These are phyloP conservation scores for Phytophthora foliorum DNA, from an alignment of 352 stramenopile species.

Conservation along the genomic window DNA sequence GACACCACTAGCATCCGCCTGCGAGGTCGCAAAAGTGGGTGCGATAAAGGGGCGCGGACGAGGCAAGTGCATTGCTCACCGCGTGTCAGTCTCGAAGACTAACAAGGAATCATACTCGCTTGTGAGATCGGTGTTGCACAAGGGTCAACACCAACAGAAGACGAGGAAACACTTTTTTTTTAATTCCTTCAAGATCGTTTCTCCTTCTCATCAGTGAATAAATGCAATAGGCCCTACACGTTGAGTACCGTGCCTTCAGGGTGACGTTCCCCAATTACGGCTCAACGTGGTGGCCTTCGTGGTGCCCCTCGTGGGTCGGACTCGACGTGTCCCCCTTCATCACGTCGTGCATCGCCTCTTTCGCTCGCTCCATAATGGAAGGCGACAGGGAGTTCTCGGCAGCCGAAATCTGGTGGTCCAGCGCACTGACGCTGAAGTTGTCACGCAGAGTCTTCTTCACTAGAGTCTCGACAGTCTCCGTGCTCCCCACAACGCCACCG, in stretches of 20 bases:
- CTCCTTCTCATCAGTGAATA: neutral
- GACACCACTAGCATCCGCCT: too few species aligned
- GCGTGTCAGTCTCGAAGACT: constrained; percentile 7
- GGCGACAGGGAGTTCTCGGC: constrained; percentile 35
- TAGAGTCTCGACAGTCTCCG: constrained; percentile 38
- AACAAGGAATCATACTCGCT: neutral
- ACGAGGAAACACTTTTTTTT: neutral
- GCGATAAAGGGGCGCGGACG: too few species aligned
- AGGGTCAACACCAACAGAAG: neutral
- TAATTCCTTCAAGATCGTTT: neutral
- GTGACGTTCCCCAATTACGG: neutral
- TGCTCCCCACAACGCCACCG: constrained; percentile 25
- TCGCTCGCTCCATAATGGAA: constrained; percentile 40
- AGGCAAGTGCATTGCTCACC: too few species aligned
- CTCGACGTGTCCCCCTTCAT: constrained; percentile 37
- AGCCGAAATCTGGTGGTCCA: constrained; percentile 35
- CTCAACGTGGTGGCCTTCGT: constrained; percentile 24
- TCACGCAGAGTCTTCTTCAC: constrained; percentile 34
- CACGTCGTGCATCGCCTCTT: constrained; percentile 39
- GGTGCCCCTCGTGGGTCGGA: constrained; percentile 2
- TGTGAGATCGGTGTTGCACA: neutral
- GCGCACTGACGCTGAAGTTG: constrained; percentile 32
- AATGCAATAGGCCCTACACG: neutral
- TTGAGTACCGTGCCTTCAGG: neutral
- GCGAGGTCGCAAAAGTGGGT: too few species aligned